A percentile compares a stretch with the other conserved stretches of the same genome.
These are phyloP conservation scores for Colletotrichum sansevieriae DNA, from an alignment of 2,329 filamentous ascomycete species.

Conservation along the genomic window DNA sequence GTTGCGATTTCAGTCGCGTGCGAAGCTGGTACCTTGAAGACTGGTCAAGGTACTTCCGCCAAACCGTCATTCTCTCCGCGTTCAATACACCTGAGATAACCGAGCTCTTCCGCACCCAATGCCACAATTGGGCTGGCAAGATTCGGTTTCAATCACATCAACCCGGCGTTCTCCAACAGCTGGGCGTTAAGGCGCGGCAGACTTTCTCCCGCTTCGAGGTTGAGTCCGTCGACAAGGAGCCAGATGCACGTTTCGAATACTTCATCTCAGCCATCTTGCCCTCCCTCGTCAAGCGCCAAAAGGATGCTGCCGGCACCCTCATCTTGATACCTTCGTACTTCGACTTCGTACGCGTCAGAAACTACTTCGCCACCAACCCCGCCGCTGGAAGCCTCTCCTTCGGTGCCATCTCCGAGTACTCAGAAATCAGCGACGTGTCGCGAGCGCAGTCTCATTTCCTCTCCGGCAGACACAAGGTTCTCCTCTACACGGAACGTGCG, in stretches of 20 bases:
- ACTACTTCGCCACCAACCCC: slow-evolving; percentile 84
- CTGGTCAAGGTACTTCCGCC: slow-evolving; percentile 83
- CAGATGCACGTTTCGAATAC: slow-evolving; percentile 90
- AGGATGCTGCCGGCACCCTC: slow-evolving; percentile 76
- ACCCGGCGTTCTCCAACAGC: slow-evolving; percentile 78
- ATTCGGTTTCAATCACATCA: slow-evolving; percentile 79
- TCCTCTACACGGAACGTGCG: slow-evolving; percentile 94
- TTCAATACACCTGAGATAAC: slow-evolving; percentile 93
- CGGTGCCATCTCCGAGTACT: slow-evolving; percentile 91
- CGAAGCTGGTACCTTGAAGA: slow-evolving; percentile 94
- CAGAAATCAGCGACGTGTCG: slow-evolving; percentile 80
- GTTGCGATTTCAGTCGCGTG: slow-evolving; percentile 93
- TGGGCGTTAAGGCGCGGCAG: slow-evolving; percentile 81
- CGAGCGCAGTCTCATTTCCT: slow-evolving; percentile 90
- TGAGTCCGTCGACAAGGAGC: slow-evolving; percentile 77
- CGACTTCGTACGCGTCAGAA: slow-evolving; percentile 93
- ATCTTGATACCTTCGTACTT: slow-evolving; percentile 94
- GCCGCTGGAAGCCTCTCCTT: slow-evolving; percentile 73
- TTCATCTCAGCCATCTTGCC: slow-evolving; percentile 88
- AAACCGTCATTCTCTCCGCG: slow-evolving; percentile 84
- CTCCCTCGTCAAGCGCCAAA: slow-evolving; percentile 76
- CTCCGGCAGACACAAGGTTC: slow-evolving; percentile 81
- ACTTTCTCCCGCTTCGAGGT: slow-evolving; percentile 91
- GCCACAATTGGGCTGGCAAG: slow-evolving; percentile 86
- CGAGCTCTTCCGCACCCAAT: slow-evolving; percentile 79